Evolutionary conservation across 768 basidiomycete genomes (phyloP), one percentile per base, ranked within the genome.

Genomic region (Boletus pseudo-olivaceus): DNA sequence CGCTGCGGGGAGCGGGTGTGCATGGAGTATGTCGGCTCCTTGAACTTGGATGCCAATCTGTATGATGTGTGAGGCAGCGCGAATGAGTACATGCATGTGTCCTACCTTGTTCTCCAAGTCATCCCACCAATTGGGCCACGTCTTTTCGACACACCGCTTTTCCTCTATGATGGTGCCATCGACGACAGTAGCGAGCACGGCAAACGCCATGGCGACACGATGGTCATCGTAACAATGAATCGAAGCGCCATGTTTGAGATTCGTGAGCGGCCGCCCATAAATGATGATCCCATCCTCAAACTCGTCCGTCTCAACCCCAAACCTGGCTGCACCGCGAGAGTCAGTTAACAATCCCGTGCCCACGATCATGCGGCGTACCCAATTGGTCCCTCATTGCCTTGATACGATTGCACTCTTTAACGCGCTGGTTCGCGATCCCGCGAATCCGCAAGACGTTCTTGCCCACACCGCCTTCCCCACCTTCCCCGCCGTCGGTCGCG

Each of bases 51-150:
- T 79, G 11, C 96, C 96, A 49, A 98, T 93, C 93, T 96, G 61
- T 39, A 33, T 2, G 34, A 27, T 23, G 29, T 6, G 39, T 61
- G 14, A 53, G 53, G 6, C 5, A 32, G 2, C 15, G 43, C 14
- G 12, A 20, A 32, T 2, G 44, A 44, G 12, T 15, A 12, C 6
- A 23, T 30, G 5, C 10, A n/a, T 39, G 35, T 15, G 19, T 41
- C 75, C 3, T 47, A 90, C 92, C 83, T 97, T 97, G 76, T 92
- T 94, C 67, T 91, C 83, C 26, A 99, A 78, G 70, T 98, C 97
- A 67, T 98, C 97, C 95, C 96, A 99, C 93, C 95, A 99, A 67
- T 94, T 95, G 0, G 97, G 97, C 96, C 96, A 99, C 0, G 96
- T 99, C 81, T 99, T 99, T 73, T 96, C 96, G 32, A 99, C 97